Evolutionary conservation across 768 basidiomycete species (phyloP), one percentile per base, ranked within the genome.

Genomic region (Dictyophora rubrovolvata): DNA sequence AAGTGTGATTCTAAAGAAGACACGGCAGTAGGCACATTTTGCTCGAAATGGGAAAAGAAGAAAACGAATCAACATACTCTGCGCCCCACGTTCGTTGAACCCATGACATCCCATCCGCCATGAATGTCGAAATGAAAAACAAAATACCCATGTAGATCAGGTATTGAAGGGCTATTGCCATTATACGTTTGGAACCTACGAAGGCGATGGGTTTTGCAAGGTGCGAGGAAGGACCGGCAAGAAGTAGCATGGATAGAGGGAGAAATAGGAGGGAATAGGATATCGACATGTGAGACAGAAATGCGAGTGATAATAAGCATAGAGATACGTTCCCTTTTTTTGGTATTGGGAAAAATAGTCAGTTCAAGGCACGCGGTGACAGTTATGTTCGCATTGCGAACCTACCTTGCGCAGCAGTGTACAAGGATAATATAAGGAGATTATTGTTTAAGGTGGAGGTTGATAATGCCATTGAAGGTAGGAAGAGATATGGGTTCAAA

Each of bases 401-500:
- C 74, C 52, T 60, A 87, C 91, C 81, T 75, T 79, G 73, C 36
- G 81, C 76, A 0, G 89, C 89, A 64, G 84, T 85, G 75, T 84
- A 79, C 46, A 96, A 69, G 4, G 85, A 66, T 1, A 86, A 64
- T 1, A 95, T 74, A 28, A 83, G 72, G 6, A 90, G 69, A 1
- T 84, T 75, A 67, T 90, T 95, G 66, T 95, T 91, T 16, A 97
- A 74, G 1, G 83, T 79, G 0, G 91, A 87, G 0, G 90, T 90
- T 0, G 94, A 94, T 11, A 84, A 74, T 0, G 92, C 88, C 7
- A 95, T 74, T 33, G 83, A 85, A 0, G 93, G 83, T 1, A 93
- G 74, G 59, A 95, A 69, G 8, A 89, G 71, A 69, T 96, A 96
- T 2, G 96, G 96, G 64, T 98, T 96, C 53, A 95, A 70, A 18